Conservation (phyloP, 1,284 basidiomycete genomes). For the Leccinum ponderosum region DNA sequence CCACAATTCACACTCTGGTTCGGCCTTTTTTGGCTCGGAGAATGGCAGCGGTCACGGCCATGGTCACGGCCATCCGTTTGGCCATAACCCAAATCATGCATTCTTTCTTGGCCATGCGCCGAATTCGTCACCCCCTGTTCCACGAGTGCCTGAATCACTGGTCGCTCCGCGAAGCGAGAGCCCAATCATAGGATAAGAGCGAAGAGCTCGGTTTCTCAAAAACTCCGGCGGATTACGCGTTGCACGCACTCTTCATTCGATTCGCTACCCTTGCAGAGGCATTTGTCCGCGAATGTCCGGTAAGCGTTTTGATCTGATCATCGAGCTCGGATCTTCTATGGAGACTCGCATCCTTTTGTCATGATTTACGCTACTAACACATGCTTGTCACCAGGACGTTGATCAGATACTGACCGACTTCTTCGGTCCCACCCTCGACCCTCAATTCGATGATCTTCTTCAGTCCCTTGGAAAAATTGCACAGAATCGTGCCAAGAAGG, state of each 20-base stretch:
- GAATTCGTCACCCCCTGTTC: conserved; percentile 73
- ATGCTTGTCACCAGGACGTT: conserved; percentile 49
- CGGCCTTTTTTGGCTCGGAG: conserved; percentile 68
- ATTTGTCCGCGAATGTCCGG: conserved; percentile 69
- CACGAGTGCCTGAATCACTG: conserved; percentile 65
- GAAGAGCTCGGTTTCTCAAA: conserved; percentile 62
- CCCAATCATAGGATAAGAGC: conserved; percentile 58
- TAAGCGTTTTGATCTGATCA: conserved; percentile 38
- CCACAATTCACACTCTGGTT: conserved; percentile 72
- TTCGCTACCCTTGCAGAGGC: conserved; percentile 78
- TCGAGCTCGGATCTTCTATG: neutral
- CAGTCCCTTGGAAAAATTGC: conserved; percentile 86
- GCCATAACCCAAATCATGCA: conserved; percentile 28
- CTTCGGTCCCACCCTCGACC: conserved; percentile 73
- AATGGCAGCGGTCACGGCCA: conserved; percentile 65
- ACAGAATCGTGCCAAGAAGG: conserved; percentile 79
- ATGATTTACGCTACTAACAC: conserved; percentile 6
- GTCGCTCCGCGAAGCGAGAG: conserved; percentile 51
- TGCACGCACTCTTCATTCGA: conserved; percentile 84
- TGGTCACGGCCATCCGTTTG: conserved; percentile 27
- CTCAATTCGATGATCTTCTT: conserved; percentile 79
- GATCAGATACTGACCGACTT: conserved; percentile 66
- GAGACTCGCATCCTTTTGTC: neutral
- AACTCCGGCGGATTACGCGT: conserved; percentile 83
- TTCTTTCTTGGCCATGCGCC: conserved; percentile 34